Evolutionary conservation across 1,284 basidiomycete genomes (phyloP).

Genomic region (Trametes versicolor): DNA sequence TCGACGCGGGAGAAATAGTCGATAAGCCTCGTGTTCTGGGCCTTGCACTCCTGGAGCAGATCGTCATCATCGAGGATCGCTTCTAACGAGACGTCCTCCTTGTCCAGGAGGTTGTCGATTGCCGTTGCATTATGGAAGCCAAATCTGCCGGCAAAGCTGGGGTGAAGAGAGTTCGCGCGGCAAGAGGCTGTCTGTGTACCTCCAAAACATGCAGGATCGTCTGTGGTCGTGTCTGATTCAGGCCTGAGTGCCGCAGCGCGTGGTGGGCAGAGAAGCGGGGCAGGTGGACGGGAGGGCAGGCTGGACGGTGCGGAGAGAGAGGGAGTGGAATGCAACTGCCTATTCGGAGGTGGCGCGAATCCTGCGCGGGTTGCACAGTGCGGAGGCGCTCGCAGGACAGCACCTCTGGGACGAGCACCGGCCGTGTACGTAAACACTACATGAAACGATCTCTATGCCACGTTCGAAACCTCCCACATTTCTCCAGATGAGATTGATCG

Average conservation of each 20-base stretch:
- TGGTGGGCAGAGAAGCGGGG: neutral
- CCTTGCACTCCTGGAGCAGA: conserved; percentile 94
- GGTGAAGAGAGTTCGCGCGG: conserved; percentile 35
- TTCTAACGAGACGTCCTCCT: conserved; percentile 87
- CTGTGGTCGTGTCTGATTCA: conserved; percentile 11
- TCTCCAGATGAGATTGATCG: conserved; percentile 35
- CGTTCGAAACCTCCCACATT: conserved; percentile 26
- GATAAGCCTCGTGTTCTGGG: conserved; percentile 89
- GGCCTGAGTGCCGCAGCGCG: conserved; percentile 6
- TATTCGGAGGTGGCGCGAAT: conserved; percentile 36
- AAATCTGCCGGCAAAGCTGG: conserved; percentile 62
- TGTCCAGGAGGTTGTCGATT: conserved; percentile 86
- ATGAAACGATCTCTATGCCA: conserved; percentile 30
- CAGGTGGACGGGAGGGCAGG: conserved; percentile 6
- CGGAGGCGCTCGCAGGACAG: conserved; percentile 24
- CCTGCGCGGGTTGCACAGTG: conserved; percentile 14
- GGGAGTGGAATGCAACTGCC: conserved; percentile 31
- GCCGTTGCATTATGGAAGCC: conserved; percentile 86
- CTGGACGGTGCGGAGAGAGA: conserved; percentile 3
- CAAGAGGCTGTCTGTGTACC: conserved; percentile 39
- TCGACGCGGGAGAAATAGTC: conserved; percentile 87
- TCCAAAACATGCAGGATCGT: conserved; percentile 46
- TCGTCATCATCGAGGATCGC: conserved; percentile 96
- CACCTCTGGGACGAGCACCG: conserved; percentile 18
- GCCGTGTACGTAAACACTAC: conserved; percentile 36